Percentiles rank a stretch among this genome's conserved stretches.
Conservation (phyloP, 257 asterid genomes). For the Nicotiana paniculata region DNA sequence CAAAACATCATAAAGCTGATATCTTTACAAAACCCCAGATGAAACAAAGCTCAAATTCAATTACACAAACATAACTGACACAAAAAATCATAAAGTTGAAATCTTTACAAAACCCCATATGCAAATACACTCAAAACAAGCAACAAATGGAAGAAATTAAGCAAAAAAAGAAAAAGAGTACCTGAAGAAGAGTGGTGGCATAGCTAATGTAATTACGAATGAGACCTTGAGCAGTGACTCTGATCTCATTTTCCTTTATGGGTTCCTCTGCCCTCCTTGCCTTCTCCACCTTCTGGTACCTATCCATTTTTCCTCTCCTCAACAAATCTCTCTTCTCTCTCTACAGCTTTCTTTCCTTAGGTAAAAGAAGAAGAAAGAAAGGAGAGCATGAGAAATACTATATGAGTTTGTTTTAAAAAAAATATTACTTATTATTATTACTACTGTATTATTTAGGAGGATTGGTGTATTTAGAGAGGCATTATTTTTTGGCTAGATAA, state of each 20-base stretch:
- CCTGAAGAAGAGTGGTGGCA: slow-evolving; percentile 55
- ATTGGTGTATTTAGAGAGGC: no score
- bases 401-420: not conserved
- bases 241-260: slow-evolving; percentile 51
- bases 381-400: not conserved
- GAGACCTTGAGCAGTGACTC: slow-evolving; percentile 58
- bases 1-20: not conserved
- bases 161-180: not conserved
- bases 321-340: not conserved
- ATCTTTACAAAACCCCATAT: not conserved
- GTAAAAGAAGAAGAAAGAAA: not conserved
- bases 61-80: not conserved
- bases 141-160: not conserved
- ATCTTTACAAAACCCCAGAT: not conserved
- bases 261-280: slow-evolving; percentile 38
- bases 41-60: no score
- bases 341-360: slow-evolving; percentile 14
- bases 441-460: no score
- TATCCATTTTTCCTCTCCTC: slow-evolving; percentile 30
- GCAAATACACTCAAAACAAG: not conserved
- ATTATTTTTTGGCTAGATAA: not conserved
- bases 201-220: slow-evolving; percentile 51
- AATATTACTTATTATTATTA: not conserved
- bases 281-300: slow-evolving; percentile 55
- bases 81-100: not conserved